phyloP scores from a whole-genome alignment of 1,284 basidiomycete species.

The Cutaneotrichosporon sp. region DNA sequence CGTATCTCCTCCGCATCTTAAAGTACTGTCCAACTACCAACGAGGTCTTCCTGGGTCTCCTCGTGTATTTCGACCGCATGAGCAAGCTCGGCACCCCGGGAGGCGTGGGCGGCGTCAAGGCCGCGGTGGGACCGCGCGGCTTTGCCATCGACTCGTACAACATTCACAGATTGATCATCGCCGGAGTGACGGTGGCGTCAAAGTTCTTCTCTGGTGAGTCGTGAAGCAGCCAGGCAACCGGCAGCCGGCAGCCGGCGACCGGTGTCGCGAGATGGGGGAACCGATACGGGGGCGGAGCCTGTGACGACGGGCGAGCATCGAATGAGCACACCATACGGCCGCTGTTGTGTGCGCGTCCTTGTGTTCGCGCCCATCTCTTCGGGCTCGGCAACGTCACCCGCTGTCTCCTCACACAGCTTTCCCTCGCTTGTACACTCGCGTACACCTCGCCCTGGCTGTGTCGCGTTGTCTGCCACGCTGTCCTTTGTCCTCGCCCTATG shows the following conservation, averaged over 20 bases:
- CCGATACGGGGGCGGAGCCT: neutral
- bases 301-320: neutral
- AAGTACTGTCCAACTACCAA: slow-evolving; percentile 99
- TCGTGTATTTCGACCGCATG: slow-evolving; percentile 94
- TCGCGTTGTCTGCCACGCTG: neutral
- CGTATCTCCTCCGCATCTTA: slow-evolving; percentile 90
- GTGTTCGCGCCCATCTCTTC: neutral
- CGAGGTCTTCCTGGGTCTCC: slow-evolving; percentile 88
- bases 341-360: neutral
- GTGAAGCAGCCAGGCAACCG: neutral
- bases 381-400: neutral
- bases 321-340: neutral
- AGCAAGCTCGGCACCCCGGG: slow-evolving; percentile 50
- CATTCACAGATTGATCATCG: slow-evolving; percentile 92
- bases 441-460: neutral
- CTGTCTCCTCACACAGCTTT: no score
- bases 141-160: slow-evolving; percentile 98
- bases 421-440: no score
- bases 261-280: neutral
- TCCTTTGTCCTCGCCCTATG: neutral
- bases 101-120: slow-evolving; percentile 38
- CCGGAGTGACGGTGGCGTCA: slow-evolving; percentile 94
- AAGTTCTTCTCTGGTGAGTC: slow-evolving; percentile 83
- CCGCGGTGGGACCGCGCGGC: slow-evolving; percentile 52
- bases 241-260: neutral